phyloP scores from a whole-genome alignment of 768 basidiomycete species.

The Agrocybe pediades region DNA sequence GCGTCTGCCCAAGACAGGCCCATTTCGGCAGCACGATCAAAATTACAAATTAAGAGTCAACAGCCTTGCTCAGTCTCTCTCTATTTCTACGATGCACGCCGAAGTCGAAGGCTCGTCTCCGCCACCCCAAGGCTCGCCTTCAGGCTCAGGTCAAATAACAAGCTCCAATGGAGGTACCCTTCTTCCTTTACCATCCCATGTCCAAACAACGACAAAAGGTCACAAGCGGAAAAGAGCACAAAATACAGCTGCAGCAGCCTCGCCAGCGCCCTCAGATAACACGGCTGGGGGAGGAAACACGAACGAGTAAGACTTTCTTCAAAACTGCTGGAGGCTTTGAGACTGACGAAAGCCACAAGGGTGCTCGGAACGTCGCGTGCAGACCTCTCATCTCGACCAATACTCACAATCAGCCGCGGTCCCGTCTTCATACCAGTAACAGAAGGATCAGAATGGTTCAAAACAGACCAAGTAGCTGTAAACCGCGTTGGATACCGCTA shows the following conservation, averaged over 20 bases:
- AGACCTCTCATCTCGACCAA: slow-evolving; percentile 70
- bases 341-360: slow-evolving; percentile 26
- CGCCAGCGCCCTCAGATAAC: slow-evolving; percentile 62
- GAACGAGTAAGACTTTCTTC: slow-evolving; percentile 31
- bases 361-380: slow-evolving; percentile 61
- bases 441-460: slow-evolving; percentile 57
- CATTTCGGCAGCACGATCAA: neutral
- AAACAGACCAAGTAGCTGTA: slow-evolving; percentile 69
- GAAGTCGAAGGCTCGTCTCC: slow-evolving; percentile 34
- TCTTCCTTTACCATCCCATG: slow-evolving; percentile 10
- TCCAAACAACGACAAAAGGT: slow-evolving; percentile 15
- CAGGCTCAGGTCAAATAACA: slow-evolving; percentile 6
- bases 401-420: slow-evolving; percentile 73
- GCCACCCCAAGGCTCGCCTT: slow-evolving; percentile 23
- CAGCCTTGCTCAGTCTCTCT: neutral
- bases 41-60: neutral
- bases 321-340: neutral
- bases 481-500: slow-evolving; percentile 84
- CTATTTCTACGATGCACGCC: slow-evolving; percentile 26
- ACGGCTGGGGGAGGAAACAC: slow-evolving; percentile 30
- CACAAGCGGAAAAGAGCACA: slow-evolving; percentile 57
- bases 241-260: slow-evolving; percentile 40
- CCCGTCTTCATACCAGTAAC: slow-evolving; percentile 66
- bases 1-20: neutral
- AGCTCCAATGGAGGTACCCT: neutral